Conservation (phyloP, 208 protist genomes). For the Trypanosoma platydactyli region DNA sequence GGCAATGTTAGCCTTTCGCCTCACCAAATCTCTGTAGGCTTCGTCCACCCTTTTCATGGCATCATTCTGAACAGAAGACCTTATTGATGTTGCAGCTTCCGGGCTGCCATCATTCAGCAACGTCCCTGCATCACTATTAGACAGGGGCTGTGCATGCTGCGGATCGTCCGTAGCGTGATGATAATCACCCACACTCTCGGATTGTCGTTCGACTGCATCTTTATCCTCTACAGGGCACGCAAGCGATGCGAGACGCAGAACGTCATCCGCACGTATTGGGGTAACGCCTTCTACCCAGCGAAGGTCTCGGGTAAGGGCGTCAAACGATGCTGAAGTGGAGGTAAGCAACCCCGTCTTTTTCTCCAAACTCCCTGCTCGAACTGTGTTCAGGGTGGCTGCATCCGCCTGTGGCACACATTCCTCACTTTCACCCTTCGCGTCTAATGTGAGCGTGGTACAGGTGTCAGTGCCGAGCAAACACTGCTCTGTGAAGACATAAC, state of each 20-base stretch:
- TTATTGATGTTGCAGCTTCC: neutral
- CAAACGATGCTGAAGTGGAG: neutral
- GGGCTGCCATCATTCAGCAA: neutral
- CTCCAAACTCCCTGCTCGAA: too few species aligned
- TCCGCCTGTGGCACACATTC: neutral
- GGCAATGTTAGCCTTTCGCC: conserved; percentile 5
- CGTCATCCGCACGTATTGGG: neutral
- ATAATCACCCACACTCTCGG: neutral
- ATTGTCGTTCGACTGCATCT: neutral
- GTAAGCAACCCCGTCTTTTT: neutral
- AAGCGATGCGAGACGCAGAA: neutral
- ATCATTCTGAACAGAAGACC: neutral
- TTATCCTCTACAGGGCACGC: too few species aligned
- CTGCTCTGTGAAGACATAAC: conserved; percentile 20
- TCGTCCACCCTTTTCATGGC: conserved; percentile 9
- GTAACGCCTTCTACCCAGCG: conserved; percentile 3
- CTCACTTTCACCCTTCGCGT: neutral
- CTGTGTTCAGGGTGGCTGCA: neutral
- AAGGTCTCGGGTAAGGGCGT: conserved; percentile 12
- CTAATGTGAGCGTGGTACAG: neutral
- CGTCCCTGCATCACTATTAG: neutral
- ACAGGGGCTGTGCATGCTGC: neutral
- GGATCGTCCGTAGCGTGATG: too few species aligned
- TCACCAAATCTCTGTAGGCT: conserved; percentile 12
- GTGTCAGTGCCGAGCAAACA: conserved; percentile 19